Evolutionary conservation across 768 basidiomycete species (phyloP).

Genomic region (Hericium alpestre): DNA sequence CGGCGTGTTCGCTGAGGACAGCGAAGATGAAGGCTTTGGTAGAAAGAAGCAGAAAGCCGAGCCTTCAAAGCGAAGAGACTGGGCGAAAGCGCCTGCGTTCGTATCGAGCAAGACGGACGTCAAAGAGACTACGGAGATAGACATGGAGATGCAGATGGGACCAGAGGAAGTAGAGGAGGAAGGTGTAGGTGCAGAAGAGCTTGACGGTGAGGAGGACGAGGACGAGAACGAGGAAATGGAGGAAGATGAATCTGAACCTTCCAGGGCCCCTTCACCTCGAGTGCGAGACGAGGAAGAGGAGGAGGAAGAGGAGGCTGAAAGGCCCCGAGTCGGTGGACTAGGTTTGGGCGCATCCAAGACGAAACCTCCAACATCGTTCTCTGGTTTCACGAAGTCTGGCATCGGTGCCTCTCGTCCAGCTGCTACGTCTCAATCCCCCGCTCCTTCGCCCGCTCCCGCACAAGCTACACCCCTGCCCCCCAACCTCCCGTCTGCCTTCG

Average conservation of each 20-base stretch:
- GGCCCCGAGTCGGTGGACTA: slow-evolving; percentile 37
- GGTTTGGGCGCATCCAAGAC: slow-evolving; percentile 25
- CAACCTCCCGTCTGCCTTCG: slow-evolving; percentile 30
- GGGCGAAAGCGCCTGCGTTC: slow-evolving; percentile 72
- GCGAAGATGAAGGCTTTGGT: slow-evolving; percentile 32
- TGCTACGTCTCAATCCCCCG: slow-evolving; percentile 11
- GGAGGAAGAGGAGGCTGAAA: slow-evolving; percentile 32
- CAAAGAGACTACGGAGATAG: not conserved
- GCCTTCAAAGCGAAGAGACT: slow-evolving; percentile 41
- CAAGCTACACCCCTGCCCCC: slow-evolving; percentile 19
- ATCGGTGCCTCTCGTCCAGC: slow-evolving; percentile 28
- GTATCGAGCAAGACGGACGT: slow-evolving; percentile 38
- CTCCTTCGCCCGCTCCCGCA: slow-evolving; percentile 27
- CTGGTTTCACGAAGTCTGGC: slow-evolving; percentile 31
- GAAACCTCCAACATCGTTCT: slow-evolving; percentile 12
- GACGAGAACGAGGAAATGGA: slow-evolving; percentile 25
- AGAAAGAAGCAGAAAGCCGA: slow-evolving; percentile 14
- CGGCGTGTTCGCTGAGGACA: slow-evolving; percentile 66
- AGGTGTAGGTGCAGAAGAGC: slow-evolving; percentile 21
- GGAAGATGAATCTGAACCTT: slow-evolving; percentile 39
- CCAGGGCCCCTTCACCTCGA: slow-evolving; percentile 48
- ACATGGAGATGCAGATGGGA: slow-evolving; percentile 21
- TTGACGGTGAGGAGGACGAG: slow-evolving; percentile 16
- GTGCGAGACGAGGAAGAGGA: slow-evolving; percentile 41
- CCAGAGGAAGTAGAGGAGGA: slow-evolving; percentile 27